Conservation (phyloP, 2,329 filamentous ascomycete species). For the Beauveria caledonica region DNA sequence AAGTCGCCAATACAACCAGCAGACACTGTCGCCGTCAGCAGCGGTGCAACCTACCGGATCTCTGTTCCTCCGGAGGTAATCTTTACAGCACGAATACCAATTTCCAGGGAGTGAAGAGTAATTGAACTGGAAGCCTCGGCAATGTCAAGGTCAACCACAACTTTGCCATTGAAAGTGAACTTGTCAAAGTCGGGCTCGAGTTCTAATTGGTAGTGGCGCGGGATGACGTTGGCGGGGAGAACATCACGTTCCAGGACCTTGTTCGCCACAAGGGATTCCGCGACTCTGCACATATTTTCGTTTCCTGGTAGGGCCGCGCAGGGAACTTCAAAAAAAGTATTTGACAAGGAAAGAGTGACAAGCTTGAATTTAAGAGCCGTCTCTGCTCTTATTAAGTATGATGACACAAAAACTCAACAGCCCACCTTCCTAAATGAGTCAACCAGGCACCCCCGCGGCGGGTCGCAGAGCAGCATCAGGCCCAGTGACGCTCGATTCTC, state of each 20-base stretch:
- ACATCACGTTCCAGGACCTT: constrained; percentile 55
- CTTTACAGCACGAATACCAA: constrained; percentile 65
- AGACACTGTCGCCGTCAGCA: background rate
- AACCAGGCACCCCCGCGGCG: background rate
- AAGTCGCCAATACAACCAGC: background rate
- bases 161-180: constrained; percentile 78
- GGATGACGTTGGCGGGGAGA: constrained; percentile 83
- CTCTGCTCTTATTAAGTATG: background rate
- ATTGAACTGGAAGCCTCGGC: constrained; percentile 76
- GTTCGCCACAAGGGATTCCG: background rate
- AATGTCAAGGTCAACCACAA: constrained; percentile 81
- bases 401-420: background rate
- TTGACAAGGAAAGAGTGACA: background rate
- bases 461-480: background rate
- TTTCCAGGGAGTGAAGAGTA: constrained; percentile 77
- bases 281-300: background rate
- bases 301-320: no score
- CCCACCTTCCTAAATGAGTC: constrained; percentile 1
- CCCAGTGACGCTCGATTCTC: background rate
- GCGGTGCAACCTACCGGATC: constrained; percentile 30
- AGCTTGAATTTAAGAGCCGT: background rate
- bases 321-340: background rate
- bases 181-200: constrained; percentile 85
- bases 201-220: constrained; percentile 80
- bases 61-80: constrained; percentile 37